These are phyloP conservation scores for Ophiostoma ulmi DNA, from an alignment of 2,329 filamentous ascomycete species.

Conservation along the genomic window DNA sequence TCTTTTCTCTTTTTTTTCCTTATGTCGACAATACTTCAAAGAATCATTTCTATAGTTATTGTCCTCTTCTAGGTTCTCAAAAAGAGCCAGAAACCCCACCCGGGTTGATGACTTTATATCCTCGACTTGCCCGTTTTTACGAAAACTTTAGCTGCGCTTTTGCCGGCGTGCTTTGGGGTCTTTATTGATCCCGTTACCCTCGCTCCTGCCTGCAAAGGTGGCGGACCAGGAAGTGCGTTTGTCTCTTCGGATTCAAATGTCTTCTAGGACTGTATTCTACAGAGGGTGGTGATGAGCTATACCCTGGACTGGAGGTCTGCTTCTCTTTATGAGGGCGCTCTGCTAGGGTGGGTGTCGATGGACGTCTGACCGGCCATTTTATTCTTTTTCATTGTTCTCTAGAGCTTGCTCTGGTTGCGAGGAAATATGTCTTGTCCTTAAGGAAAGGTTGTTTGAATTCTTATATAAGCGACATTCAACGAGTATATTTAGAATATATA, in stretches of 20 bases:
- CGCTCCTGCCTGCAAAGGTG: slow-evolving; percentile 57
- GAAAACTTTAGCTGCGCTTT: slow-evolving; percentile 21
- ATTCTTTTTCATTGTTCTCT: slow-evolving; percentile 41
- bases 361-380: slow-evolving; percentile 77
- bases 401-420: slow-evolving; percentile 13
- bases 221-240: slow-evolving; percentile 39
- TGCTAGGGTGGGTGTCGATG: slow-evolving; percentile 74
- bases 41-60: slow-evolving; percentile 99
- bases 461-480: too few relatives aligned
- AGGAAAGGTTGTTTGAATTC: too few relatives aligned
- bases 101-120: slow-evolving; percentile 87
- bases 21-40: slow-evolving; percentile 63
- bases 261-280: slow-evolving; percentile 52
- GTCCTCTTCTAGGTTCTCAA: slow-evolving; percentile 87
- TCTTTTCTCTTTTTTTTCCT: slow-evolving; percentile 48
- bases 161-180: slow-evolving; percentile 17
- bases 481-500: too few relatives aligned
- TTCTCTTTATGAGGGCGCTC: slow-evolving; percentile 61
- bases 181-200: slow-evolving; percentile 51
- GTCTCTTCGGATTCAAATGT: slow-evolving; percentile 18
- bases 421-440: too few relatives aligned
- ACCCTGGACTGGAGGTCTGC: slow-evolving; percentile 63
- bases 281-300: slow-evolving; percentile 95
- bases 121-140: slow-evolving; percentile 49
- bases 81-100: slow-evolving; percentile 89